A percentile compares a stretch with the other conserved stretches of the same genome.
These are phyloP conservation scores for Fusarium virguliforme DNA, from an alignment of 2,329 filamentous ascomycete species.

Conservation along the genomic window DNA sequence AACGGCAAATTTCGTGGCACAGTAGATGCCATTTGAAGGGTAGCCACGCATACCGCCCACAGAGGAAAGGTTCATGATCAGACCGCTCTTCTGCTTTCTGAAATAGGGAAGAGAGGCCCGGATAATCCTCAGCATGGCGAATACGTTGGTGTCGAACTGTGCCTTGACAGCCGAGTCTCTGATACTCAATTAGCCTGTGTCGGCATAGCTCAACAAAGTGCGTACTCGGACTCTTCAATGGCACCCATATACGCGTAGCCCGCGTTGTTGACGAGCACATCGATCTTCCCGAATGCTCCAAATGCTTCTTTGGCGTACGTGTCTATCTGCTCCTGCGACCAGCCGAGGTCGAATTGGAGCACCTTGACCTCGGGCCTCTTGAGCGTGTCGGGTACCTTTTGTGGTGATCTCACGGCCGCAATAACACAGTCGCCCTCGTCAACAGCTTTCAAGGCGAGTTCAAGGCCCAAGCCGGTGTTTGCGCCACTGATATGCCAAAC, in stretches of 20 bases:
- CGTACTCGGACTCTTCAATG: slow-evolving; percentile 3
- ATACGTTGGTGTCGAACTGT: slow-evolving; percentile 3
- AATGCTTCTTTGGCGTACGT: slow-evolving; percentile 1
- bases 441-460: background rate
- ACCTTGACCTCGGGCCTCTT: background rate
- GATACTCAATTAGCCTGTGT: background rate
- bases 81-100: background rate
- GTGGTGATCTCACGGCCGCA: background rate
- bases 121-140: background rate
- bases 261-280: slow-evolving; percentile 5
- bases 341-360: background rate
- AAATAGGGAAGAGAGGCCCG: background rate
- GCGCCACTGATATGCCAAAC: slow-evolving; percentile 6
- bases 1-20: background rate
- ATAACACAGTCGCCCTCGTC: background rate
- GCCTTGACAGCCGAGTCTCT: background rate
- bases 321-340: background rate
- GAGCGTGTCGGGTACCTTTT: background rate
- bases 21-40: background rate
- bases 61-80: slow-evolving; percentile 4
- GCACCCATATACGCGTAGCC: slow-evolving; percentile 2
- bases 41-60: background rate
- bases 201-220: too few species aligned
- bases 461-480: background rate
- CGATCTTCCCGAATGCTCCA: background rate